A percentile compares a stretch with the other conserved stretches of the same genome.
Evolutionary conservation across 176 grass and related monocot genomes (phyloP).

Genomic region (Triticum dicoccoides): DNA sequence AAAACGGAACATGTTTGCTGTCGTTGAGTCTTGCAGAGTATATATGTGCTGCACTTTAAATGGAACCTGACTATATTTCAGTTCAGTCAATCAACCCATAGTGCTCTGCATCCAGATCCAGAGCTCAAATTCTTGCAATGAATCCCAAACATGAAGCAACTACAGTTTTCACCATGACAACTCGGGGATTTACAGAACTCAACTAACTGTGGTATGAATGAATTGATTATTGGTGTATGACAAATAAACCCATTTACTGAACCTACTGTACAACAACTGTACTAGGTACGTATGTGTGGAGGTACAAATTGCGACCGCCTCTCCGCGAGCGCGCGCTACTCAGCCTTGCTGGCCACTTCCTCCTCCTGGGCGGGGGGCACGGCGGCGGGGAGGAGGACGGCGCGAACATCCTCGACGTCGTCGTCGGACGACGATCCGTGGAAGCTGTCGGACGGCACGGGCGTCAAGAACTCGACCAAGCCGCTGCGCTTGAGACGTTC

Average conservation of each 20-base stretch:
- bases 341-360: not conserved
- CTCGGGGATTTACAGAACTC: too few species aligned
- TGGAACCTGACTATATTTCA: too few species aligned
- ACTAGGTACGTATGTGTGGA: not conserved
- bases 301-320: slow-evolving; percentile 5
- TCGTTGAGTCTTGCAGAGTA: not conserved
- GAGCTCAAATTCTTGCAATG: not conserved
- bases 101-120: not conserved
- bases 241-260: not conserved
- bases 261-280: slow-evolving; percentile 15
- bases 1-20: not conserved
- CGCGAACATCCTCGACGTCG: slow-evolving; percentile 44
- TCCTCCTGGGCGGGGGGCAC: slow-evolving; percentile 1
- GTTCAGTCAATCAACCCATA: not conserved
- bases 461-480: slow-evolving; percentile 56
- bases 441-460: slow-evolving; percentile 25
- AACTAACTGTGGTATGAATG: not conserved
- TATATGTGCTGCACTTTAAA: too few species aligned
- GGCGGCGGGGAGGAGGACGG: slow-evolving; percentile 36
- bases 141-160: not conserved
- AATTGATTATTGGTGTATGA: not conserved
- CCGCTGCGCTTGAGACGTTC: slow-evolving; percentile 51
- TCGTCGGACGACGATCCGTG: not conserved
- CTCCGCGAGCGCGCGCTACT: not conserved
- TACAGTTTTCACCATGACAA: too few species aligned